Conservation (phyloP, 2,329 filamentous ascomycete genomes). For the Fusarium sp. region DNA sequence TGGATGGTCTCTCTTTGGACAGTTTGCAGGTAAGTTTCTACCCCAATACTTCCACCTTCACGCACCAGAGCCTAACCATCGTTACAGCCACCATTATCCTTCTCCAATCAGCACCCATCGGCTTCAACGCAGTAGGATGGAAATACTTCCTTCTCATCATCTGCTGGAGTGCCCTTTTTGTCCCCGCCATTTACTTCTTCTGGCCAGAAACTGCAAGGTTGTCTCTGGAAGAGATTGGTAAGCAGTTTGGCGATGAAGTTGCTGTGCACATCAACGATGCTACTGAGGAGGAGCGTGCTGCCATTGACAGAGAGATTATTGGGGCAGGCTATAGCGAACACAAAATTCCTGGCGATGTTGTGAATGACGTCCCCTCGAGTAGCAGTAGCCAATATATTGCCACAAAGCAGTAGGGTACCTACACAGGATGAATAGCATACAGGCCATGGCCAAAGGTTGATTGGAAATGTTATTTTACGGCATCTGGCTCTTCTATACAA, state of each 20-base stretch:
- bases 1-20: constrained; percentile 64
- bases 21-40: constrained; percentile 55
- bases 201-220: constrained; percentile 51
- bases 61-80: accelerated
- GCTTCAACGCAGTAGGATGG: constrained; percentile 61
- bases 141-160: constrained; percentile 65
- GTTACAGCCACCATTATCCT: constrained; percentile 57
- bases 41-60: accelerated
- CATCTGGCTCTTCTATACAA: not conserved
- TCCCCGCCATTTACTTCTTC: constrained; percentile 52
- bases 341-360: not conserved
- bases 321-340: not conserved
- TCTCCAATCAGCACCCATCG: constrained; percentile 56
- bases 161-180: constrained; percentile 55
- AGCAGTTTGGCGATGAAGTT: constrained; percentile 62
- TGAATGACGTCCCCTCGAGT: not conserved
- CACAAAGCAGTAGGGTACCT: not conserved
- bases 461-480: no score
- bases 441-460: not conserved
- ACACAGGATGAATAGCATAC: not conserved
- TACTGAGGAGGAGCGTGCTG: constrained; percentile 50
- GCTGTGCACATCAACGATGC: constrained; percentile 61
- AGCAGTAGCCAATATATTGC: constrained; percentile 15
- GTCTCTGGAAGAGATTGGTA: constrained; percentile 58
- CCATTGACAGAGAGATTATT: constrained; percentile 24